A percentile compares a stretch with the other conserved stretches of the same genome.
Evolutionary conservation across 2,329 filamentous ascomycete genomes (phyloP).

Genomic region (Trichoderma atroviride): DNA sequence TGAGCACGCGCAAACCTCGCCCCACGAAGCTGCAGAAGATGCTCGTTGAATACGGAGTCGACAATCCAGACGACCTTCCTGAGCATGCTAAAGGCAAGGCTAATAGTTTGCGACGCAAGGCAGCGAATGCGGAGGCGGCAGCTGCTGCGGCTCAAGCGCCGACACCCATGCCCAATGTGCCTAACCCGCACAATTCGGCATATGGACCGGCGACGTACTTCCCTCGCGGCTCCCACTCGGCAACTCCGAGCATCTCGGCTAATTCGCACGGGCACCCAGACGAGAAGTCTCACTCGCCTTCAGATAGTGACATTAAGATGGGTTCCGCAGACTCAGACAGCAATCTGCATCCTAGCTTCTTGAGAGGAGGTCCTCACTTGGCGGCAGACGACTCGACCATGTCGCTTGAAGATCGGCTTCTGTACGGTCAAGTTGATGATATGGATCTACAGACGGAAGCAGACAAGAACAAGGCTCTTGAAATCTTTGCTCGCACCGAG

Average conservation of each 20-base stretch:
- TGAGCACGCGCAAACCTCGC: slow-evolving; percentile 91
- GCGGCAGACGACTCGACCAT: slow-evolving; percentile 45
- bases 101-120: slow-evolving; percentile 72
- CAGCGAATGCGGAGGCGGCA: slow-evolving; percentile 59
- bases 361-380: slow-evolving; percentile 49
- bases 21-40: slow-evolving; percentile 97
- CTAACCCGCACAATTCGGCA: slow-evolving; percentile 29
- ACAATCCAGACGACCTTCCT: slow-evolving; percentile 87
- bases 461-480: slow-evolving; percentile 54
- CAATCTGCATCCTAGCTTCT: slow-evolving; percentile 48
- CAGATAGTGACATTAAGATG: slow-evolving; percentile 37
- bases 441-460: slow-evolving; percentile 50
- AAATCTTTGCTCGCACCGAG: slow-evolving; percentile 56
- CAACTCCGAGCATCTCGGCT: slow-evolving; percentile 27
- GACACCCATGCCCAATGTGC: slow-evolving; percentile 27
- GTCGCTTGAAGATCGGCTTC: slow-evolving; percentile 55
- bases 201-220: slow-evolving; percentile 37
- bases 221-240: slow-evolving; percentile 30
- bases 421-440: slow-evolving; percentile 50
- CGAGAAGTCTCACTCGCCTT: slow-evolving; percentile 33
- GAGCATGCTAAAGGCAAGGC: slow-evolving; percentile 79
- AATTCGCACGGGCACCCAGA: slow-evolving; percentile 38
- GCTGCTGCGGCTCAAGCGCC: slow-evolving; percentile 40
- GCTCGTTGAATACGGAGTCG: slow-evolving; percentile 83
- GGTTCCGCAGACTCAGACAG: slow-evolving; percentile 47